Conservation (phyloP, 768 basidiomycete genomes). For the Dictyophora rubrovolvata region DNA sequence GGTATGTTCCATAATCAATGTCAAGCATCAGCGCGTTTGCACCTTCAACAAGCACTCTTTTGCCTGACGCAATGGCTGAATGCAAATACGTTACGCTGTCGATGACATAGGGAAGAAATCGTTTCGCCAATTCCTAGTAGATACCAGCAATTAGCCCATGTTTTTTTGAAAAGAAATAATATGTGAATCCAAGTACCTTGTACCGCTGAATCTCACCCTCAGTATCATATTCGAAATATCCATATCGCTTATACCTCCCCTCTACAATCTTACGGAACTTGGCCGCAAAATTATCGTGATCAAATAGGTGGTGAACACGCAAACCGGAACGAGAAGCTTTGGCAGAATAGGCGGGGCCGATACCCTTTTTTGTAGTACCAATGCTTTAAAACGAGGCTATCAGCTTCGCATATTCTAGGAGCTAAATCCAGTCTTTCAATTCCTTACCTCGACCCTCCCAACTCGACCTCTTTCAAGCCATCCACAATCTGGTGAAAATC, state of each 20-base stretch:
- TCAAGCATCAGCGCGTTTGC: constrained; percentile 99
- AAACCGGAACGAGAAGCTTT: constrained; percentile 96
- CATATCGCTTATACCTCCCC: constrained; percentile 95
- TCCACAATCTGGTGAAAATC: constrained; percentile 99
- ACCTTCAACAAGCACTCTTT: constrained; percentile 86
- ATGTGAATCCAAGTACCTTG: constrained; percentile 41
- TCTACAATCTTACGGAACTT: constrained; percentile 96
- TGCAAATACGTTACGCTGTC: constrained; percentile 86
- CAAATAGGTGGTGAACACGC: constrained; percentile 93
- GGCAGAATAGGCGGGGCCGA: constrained; percentile 96
- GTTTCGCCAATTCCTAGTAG: constrained; percentile 64
- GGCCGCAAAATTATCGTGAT: constrained; percentile 68
- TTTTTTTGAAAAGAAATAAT: background rate
- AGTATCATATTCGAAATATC: constrained; percentile 96
- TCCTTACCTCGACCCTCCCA: constrained; percentile 71
- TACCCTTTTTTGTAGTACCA: constrained; percentile 96
- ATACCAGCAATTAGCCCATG: background rate
- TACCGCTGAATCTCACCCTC: constrained; percentile 92
- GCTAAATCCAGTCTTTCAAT: background rate
- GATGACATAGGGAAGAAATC: constrained; percentile 78
- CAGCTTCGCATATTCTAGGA: background rate
- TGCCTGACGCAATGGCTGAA: constrained; percentile 60
- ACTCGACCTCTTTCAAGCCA: constrained; percentile 94
- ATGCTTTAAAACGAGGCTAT: constrained; percentile 43
- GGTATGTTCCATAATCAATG: constrained; percentile 96